Base-by-base conservation (phyloP, 2,329 filamentous ascomycete species). In the Domatiomyces catenatus region DNA sequence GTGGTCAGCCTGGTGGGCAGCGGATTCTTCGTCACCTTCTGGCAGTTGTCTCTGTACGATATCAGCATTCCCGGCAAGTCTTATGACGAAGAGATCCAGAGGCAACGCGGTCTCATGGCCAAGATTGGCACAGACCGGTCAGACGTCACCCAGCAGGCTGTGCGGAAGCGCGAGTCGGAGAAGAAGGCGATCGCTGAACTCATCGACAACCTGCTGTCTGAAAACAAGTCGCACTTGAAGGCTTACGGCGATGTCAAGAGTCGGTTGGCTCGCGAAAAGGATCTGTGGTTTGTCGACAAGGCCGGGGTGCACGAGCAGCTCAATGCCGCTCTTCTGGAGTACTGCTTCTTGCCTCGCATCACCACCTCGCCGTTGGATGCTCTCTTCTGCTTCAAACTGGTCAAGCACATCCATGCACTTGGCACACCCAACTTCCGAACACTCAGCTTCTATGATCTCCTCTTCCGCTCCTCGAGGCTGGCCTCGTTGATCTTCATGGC, bases 301-400 rank as follows among this genome's bases (percentile, higher is more conserved):
- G 75, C 77, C 53, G 71, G 75, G 19, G 84, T 81, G 59, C 69
- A 75, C 42, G 80, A 84, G 52, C 72, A 71, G 6, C 73, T 93
- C 3, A 85, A 90, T 48, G 80, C 88, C 59, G 75, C 79, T 2
- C 69, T 98, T 17, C 75, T 98, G 8, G 88, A 96, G 66, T 83
- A 93, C 60, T 98, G 92, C 63, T 81, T 98, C 58, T 68, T 96
- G n/a, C 92, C 92, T 8, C 83, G 92, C 43, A 74, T 93, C 17
- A 75, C 92, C 22, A 72, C 94, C 26, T 94, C 89, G 0, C 80
- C 87, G 1, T 76, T 84, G 47, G 92, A 98, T 64, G 86, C 90
- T 0, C 86, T 94, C 58, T 98, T 86, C 69, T 83, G 81, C 50
- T 93, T 89, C 67, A 80, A 81, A 57, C 83, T 96, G 70, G 72